Percentiles rank a stretch among this genome's conserved stretches.
Evolutionary conservation across 1,284 basidiomycete genomes (phyloP).

Genomic region (Cutaneotrichosporon cutaneum): DNA sequence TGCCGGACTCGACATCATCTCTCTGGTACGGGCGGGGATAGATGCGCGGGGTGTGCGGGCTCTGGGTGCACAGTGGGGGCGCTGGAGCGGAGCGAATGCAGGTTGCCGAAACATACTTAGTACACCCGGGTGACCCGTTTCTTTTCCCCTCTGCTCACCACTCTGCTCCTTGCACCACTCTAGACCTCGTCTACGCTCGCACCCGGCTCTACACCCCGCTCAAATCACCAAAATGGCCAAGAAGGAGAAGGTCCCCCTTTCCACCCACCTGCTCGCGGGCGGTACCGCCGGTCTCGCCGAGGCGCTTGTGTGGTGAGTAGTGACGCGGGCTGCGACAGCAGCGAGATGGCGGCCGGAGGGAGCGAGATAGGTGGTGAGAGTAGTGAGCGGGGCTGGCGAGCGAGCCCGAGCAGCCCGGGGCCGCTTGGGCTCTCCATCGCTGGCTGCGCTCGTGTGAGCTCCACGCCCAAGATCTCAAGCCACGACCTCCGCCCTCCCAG

Average conservation of each 20-base stretch:
- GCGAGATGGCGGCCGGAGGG: background rate
- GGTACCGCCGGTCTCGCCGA: slow-evolving; percentile 88
- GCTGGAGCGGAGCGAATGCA: background rate
- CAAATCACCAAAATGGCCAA: slow-evolving; percentile 18
- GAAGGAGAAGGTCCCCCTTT: slow-evolving; percentile 60
- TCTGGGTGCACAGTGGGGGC: too few species aligned
- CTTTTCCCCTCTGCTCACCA: slow-evolving; percentile 8
- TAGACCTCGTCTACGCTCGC: slow-evolving; percentile 6
- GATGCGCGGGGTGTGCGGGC: too few species aligned
- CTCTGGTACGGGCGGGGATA: background rate
- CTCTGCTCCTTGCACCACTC: slow-evolving; percentile 10
- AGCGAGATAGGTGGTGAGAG: too few species aligned
- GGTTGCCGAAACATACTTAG: background rate
- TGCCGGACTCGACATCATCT: background rate
- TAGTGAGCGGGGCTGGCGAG: too few species aligned
- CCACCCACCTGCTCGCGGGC: slow-evolving; percentile 86
- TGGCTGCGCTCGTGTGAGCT: background rate
- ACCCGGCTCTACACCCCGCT: slow-evolving; percentile 4
- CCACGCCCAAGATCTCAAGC: background rate
- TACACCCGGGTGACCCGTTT: background rate
- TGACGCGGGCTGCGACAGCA: too few species aligned
- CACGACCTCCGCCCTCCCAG: background rate
- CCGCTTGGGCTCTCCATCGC: background rate
- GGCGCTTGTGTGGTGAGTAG: slow-evolving; percentile 62
- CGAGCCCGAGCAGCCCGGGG: background rate